Conservation (phyloP, 805 yeast genomes). For the Maudiozyma pseudohumilis region DNA sequence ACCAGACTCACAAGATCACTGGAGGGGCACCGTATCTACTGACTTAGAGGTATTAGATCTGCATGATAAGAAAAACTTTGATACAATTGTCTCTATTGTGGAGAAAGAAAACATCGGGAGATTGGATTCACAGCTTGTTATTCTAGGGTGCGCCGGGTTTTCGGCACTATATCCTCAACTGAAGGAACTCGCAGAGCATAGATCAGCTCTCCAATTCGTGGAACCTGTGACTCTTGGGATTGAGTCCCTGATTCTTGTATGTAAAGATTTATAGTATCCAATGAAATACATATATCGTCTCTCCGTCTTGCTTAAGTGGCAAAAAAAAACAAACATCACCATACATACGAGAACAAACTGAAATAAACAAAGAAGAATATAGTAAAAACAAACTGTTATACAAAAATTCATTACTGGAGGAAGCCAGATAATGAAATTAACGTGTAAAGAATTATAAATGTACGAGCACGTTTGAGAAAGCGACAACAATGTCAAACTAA, state of each 20-base stretch:
- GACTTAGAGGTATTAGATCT: conserved; percentile 10
- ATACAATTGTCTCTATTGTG: conserved; percentile 11
- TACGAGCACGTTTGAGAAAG: no score
- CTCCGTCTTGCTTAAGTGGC: not conserved
- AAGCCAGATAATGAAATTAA: no score
- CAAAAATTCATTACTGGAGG: no score
- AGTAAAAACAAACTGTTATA: no score
- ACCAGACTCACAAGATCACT: not conserved
- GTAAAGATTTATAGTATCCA: not conserved
- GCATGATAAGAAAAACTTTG: conserved; percentile 11
- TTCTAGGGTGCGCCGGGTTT: conserved; percentile 25
- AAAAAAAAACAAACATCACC: not conserved
- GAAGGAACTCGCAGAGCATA: conserved; percentile 2
- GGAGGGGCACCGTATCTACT: conserved; percentile 16
- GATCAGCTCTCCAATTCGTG: conserved; percentile 5
- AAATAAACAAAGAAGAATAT: no score
- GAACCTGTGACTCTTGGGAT: conserved; percentile 10
- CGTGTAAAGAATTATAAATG: no score
- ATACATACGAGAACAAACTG: not conserved
- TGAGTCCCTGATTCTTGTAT: not conserved
- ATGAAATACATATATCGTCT: not conserved
- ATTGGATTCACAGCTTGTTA: conserved; percentile 11
- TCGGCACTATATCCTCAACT: conserved; percentile 13
- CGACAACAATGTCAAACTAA: no score
- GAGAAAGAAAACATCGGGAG: conserved; percentile 11